phyloP scores from a whole-genome alignment of 176 grass and related monocot species.

The Carex parvula region DNA sequence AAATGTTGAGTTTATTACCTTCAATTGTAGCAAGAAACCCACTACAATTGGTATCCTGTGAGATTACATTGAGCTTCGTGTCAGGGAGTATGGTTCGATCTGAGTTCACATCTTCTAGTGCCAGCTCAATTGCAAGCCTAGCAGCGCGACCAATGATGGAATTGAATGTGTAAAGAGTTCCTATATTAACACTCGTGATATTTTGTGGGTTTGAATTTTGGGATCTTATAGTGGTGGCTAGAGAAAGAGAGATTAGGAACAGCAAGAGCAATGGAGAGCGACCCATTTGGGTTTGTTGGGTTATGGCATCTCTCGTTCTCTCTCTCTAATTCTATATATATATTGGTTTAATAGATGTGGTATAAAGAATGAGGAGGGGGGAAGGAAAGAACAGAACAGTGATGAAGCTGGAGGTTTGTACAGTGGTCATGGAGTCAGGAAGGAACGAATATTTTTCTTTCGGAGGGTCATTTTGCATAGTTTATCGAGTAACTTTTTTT shows the following conservation, averaged over 20 bases:
- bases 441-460: conserved; percentile 9
- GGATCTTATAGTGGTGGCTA: neutral
- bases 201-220: conserved; percentile 26
- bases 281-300: conserved; percentile 2
- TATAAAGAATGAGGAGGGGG: neutral
- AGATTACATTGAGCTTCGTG: conserved; percentile 43
- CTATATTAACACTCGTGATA: conserved; percentile 27
- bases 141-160: conserved; percentile 75
- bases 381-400: conserved; percentile 22
- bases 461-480: neutral
- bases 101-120: conserved; percentile 68
- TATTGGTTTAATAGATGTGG: neutral
- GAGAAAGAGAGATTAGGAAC: conserved; percentile 10
- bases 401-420: neutral
- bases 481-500: neutral
- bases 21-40: conserved; percentile 67
- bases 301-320: neutral
- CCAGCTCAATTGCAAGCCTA: conserved; percentile 53
- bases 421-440: neutral
- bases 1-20: conserved; percentile 32
- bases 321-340: neutral
- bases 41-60: conserved; percentile 85
- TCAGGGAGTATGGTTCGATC: conserved; percentile 50
- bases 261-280: neutral
- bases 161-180: conserved; percentile 70